Base-by-base conservation (phyloP, 371 early-diverging fungal genomes). In the Nosema muscidifuracis region DNA sequence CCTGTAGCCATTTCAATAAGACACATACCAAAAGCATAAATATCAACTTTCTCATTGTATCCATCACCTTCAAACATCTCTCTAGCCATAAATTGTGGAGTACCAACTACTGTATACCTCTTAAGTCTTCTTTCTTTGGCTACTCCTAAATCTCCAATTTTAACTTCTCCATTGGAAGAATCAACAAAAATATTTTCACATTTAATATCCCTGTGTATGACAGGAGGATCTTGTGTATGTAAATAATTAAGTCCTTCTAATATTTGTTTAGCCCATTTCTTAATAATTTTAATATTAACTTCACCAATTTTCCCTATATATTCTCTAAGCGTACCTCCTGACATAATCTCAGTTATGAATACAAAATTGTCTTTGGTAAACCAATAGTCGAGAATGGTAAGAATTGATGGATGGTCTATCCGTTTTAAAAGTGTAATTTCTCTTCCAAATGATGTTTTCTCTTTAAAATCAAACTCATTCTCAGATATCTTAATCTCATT, bases 11-110 rank as follows among this genome's bases (percentile, higher is more conserved):
- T 90, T 80, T 92, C 91, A 36, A 91, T 81, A 20, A 91, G 83
- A 76, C 88, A 88, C 91, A 92, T 89, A 71, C 93, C 93, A 84
- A 91, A 92, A 20, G 93, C 90, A 84, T 91, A 92, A 30, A 92
- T 88, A 81, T 92, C 92, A 61, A 88, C 86, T 79, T 91, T 90
- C 74, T 90, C 92, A 66, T 89, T 88, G 71, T 93, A 92, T 42
- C 77, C 80, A 82, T 91, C 87, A 77, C 92, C 92, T 6, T 92
- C 81, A 73, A 77, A 80, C 64, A 80, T 74, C 51, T 80, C 81
- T 33, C 73, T 58, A 0, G 81, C 78, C 78, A 92, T 18, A 89
- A 89, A 92, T 82, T 92, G 90, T 28, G 91, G 91, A 0, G 92
- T 91, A 20, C 91, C 90, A 65, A 90, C 89, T 33, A 92, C 85